Conservation (phyloP, 2,329 filamentous ascomycete species). For the Cytospora chrysosperma region DNA sequence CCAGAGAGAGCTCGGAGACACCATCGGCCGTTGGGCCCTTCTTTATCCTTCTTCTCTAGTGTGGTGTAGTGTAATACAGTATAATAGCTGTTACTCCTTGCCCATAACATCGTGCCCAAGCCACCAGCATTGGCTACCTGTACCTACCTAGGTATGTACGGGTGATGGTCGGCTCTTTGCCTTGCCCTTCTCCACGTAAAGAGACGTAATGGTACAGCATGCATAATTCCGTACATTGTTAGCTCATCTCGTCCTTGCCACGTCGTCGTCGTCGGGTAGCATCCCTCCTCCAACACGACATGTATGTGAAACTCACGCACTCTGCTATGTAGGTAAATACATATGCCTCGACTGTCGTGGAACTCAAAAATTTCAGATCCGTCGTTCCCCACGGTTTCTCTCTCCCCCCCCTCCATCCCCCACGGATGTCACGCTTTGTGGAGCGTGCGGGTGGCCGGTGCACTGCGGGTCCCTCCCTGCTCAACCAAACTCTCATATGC, state of each 20-base stretch:
- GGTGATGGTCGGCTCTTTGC: not conserved
- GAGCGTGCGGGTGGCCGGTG: constrained; percentile 5
- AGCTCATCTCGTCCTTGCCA: not conserved
- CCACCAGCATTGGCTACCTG: too few species aligned
- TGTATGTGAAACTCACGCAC: not conserved
- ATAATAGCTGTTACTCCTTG: too few species aligned
- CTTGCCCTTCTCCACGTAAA: not conserved
- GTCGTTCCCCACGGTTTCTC: constrained; percentile 5
- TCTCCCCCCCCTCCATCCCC: not conserved
- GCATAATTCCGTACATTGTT: constrained; percentile 4
- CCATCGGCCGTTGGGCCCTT: not conserved
- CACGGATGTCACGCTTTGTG: not conserved
- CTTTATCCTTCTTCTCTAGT: not conserved
- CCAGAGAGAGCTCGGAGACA: not conserved
- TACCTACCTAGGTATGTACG: not conserved
- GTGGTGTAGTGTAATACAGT: not conserved
- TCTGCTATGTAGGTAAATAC: not conserved
- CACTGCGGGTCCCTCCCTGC: not conserved
- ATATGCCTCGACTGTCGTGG: not conserved
- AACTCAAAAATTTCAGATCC: not conserved
- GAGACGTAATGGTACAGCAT: constrained; percentile 9
- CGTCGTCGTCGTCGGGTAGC: not conserved
- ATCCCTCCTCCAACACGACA: not conserved
- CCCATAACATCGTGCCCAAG: too few species aligned
- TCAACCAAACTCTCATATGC: too few species aligned